phyloP scores from a whole-genome alignment of 1,284 basidiomycete species.

The Albatrellus sp. region DNA sequence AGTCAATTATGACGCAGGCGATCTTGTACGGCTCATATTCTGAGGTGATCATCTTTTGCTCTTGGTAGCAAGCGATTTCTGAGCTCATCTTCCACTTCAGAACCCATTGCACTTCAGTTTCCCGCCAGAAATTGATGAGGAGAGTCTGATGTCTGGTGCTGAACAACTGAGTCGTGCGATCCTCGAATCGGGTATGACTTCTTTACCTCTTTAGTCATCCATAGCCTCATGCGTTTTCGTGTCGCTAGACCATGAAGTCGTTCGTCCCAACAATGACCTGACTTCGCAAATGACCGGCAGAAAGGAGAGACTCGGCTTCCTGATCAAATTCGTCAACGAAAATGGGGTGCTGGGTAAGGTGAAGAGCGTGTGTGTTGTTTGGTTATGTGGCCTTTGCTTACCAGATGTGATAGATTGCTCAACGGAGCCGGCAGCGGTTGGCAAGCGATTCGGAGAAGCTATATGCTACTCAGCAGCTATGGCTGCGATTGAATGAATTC shows the following conservation, averaged over 20 bases:
- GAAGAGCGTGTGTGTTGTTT: slow-evolving; percentile 6
- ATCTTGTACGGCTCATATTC: slow-evolving; percentile 68
- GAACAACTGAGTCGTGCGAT: slow-evolving; percentile 70
- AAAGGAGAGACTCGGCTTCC: slow-evolving; percentile 64
- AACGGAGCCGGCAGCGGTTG: slow-evolving; percentile 63
- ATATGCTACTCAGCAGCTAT: slow-evolving; percentile 72
- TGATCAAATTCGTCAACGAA: slow-evolving; percentile 81
- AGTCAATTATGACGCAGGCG: slow-evolving; percentile 79
- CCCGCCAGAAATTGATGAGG: slow-evolving; percentile 66
- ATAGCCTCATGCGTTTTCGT: not conserved
- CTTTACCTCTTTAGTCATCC: not conserved
- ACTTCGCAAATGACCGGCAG: slow-evolving; percentile 69
- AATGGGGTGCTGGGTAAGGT: slow-evolving; percentile 73
- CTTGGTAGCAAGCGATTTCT: not conserved
- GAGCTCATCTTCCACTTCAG: slow-evolving; percentile 19
- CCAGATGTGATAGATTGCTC: slow-evolving; percentile 51
- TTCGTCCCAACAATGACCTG: slow-evolving; percentile 71
- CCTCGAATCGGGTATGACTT: slow-evolving; percentile 46
- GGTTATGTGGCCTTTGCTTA: not conserved
- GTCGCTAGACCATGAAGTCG: slow-evolving; percentile 52
- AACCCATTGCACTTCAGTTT: slow-evolving; percentile 82
- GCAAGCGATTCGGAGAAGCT: slow-evolving; percentile 85
- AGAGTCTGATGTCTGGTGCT: slow-evolving; percentile 71
- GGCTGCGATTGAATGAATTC: slow-evolving; percentile 70
- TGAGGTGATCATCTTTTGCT: slow-evolving; percentile 26